These are phyloP conservation scores for Aspergillus fructus DNA, from an alignment of 2,329 filamentous ascomycete genomes.

Conservation along the genomic window DNA sequence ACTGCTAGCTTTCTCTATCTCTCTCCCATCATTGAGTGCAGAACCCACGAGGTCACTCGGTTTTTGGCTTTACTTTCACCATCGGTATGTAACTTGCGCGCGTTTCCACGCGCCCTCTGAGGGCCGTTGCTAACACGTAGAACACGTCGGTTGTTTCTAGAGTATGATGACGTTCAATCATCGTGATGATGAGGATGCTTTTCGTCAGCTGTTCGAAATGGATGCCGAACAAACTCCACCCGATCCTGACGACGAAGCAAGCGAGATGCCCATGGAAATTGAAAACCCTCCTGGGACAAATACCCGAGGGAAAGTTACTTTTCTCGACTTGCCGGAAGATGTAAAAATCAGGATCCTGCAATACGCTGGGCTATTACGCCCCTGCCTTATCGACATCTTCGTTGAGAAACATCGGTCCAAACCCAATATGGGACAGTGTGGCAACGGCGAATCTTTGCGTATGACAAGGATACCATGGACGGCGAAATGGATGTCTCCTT, in stretches of 20 bases:
- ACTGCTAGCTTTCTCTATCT: background rate
- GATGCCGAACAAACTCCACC: background rate
- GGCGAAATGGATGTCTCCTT: conserved; percentile 8
- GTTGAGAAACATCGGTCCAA: conserved; percentile 13
- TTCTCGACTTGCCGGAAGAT: conserved; percentile 22
- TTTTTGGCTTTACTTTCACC: background rate
- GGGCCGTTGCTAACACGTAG: background rate
- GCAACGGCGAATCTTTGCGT: conserved; percentile 3
- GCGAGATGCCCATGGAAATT: background rate
- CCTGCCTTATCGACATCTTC: conserved; percentile 20
- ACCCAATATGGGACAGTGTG: background rate
- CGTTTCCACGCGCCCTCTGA: background rate
- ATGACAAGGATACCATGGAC: conserved; percentile 3
- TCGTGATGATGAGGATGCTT: background rate
- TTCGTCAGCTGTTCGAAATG: background rate
- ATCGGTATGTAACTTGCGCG: background rate
- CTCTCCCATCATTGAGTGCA: background rate
- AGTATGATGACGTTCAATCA: background rate
- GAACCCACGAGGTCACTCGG: background rate
- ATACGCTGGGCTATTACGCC: conserved; percentile 22
- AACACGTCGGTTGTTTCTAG: background rate
- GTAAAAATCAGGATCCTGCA: conserved; percentile 21
- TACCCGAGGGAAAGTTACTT: conserved; percentile 1
- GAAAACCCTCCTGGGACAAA: background rate
- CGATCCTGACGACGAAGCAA: background rate